Base-by-base conservation (phyloP, 164 flowering plant species). In the Chimonanthus praecox region DNA sequence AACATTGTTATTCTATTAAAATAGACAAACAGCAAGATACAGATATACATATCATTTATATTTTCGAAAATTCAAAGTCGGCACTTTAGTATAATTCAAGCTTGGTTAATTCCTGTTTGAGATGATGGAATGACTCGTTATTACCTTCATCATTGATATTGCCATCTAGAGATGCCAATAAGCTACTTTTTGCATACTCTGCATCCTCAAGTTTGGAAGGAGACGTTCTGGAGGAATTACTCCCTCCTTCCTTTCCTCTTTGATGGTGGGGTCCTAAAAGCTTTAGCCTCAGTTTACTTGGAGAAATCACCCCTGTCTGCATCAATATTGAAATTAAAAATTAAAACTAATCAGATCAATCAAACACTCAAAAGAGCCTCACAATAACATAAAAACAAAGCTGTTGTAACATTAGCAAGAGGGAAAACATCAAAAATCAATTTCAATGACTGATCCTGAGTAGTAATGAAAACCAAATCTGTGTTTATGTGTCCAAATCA, bases 231-330 rank as follows among this genome's bases (percentile, higher is more conserved):
- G 97, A 75, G 49, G 98, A 92, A 78, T 85, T 86, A 73, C 79
- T 78, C 70, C 82, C 88, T 58, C 91, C 16, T 54, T 87, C 91
- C 68, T 88, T 88, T 77, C 86, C 89, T 74, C 78, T 86, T 51
- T 80, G 83, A 77, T 85, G 70, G 71, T 81, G 87, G 72, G 87
- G 80, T 47, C 96, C 94, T 49, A 89, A 80, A 6, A 94, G 91
- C 83, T 88, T 94, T 91, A 92, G 87, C 85, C 98, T 86, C 83
- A 94, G 73, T 75, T 94, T 94, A 83, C 89, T 92, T 21, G 98
- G 98, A 68, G 98, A 94, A 64, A 90, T 87, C 49, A 92, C 82
- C 15, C 97, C 97, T 75, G 83, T 85, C 98, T 92, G 81, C 81
- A 84, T 47, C 20, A 13, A 18, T 62, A 10, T 75, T 64, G 54